phyloP scores from a whole-genome alignment of 2,329 filamentous ascomycete genomes.

The Leptosphaerulina australis region DNA sequence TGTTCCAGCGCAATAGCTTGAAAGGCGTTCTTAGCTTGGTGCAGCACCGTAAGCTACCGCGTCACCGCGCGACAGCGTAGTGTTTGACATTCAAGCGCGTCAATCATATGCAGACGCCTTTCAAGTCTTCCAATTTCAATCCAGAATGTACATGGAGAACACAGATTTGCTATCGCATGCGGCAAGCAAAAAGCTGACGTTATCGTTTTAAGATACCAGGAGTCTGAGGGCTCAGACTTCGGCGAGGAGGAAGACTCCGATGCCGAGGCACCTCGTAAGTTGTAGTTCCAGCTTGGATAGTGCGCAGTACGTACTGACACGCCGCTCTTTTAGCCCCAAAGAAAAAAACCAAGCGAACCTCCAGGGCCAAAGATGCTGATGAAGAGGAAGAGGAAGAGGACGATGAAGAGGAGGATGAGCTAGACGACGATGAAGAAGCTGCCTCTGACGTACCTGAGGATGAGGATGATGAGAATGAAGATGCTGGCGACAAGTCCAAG shows the following conservation, averaged over 20 bases:
- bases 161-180: not conserved
- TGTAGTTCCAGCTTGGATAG: not conserved
- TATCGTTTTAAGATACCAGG: conserved; percentile 39
- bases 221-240: conserved; percentile 47
- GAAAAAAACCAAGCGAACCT: conserved; percentile 43
- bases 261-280: conserved; percentile 46
- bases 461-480: conserved; percentile 41
- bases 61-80: not conserved
- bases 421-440: conserved; percentile 38
- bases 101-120: not conserved
- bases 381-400: conserved; percentile 39
- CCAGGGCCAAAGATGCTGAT: conserved; percentile 39
- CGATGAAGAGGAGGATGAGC: conserved; percentile 42
- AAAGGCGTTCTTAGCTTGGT: not conserved
- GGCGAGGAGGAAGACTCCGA: conserved; percentile 47
- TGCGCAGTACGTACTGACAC: not conserved
- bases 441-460: conserved; percentile 23
- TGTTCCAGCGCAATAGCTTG: conserved; percentile 8
- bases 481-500: conserved; percentile 48
- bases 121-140: not conserved
- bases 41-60: conserved; percentile 3
- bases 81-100: not conserved
- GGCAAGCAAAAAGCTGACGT: conserved; percentile 27
- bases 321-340: conserved; percentile 35
- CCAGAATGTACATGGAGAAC: not conserved